Base-by-base conservation (phyloP, 2,329 filamentous ascomycete genomes). In the Diaporthe sp. region DNA sequence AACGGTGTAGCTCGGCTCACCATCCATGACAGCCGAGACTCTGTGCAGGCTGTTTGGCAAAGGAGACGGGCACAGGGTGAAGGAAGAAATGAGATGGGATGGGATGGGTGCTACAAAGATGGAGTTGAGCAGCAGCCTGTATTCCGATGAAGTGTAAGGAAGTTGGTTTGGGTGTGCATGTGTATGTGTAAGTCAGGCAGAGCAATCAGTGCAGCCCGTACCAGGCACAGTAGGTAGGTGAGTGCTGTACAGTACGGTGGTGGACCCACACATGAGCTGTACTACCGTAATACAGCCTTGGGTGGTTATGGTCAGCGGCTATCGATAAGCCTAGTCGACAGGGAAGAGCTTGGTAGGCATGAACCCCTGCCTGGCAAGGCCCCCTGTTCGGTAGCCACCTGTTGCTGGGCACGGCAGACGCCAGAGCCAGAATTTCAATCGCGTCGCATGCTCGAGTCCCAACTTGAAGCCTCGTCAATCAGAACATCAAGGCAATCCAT, bases 1-100 rank as follows among this genome's bases (percentile, higher is more conserved):
- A 75, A 97, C 92, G 19, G 94, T 97, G 82, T 91, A 92, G 47
- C 83, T 87, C 57, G 89, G 88, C 71, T 91, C 88, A 84, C 90
- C 52, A 35, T 77, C 77, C 77, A 77, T 77, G 52, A 57, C 50
- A 57, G 70, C 60, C 57, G 69, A 68, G 38, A 38, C 28, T 67
- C 9, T 52, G 64, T 67, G 45, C 64, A 25, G 42, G 28, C 64
- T 38, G 45, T 19, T 67, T 5, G 4, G 33, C 47, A 38, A 28
- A 28, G 22, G 38, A 22, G 38, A 47, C 28, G 54, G 69, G 25
- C 30, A 38, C 22, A 33, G 35, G 13, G 42, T 40, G 1, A 30
- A 52, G 35, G 19, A 47, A 30, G 67, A 57, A 22, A 42, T 35
- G n/a, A 40, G 58, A 28, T 33, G 12, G 47, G 33, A 38, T 52